These are phyloP conservation scores for Multifurca ochricompacta DNA, from an alignment of 768 basidiomycete species.

Conservation along the genomic window DNA sequence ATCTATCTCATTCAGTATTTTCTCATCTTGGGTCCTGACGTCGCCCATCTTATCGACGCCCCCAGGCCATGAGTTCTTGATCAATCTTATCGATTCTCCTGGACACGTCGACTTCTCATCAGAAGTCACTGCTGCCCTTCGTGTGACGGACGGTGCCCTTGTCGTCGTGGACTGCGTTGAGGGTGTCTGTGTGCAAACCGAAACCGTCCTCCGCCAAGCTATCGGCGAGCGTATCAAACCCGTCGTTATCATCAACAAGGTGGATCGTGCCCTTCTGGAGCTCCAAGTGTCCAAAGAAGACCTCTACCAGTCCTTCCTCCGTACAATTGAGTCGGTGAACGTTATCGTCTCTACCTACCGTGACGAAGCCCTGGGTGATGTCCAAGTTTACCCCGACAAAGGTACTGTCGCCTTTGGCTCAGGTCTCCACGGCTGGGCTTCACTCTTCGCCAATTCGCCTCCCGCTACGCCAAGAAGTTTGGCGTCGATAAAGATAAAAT, in stretches of 20 bases:
- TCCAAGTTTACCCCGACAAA: conserved; percentile 97
- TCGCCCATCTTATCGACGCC: conserved; percentile 3
- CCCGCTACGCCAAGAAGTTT: conserved; percentile 94
- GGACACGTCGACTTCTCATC: conserved; percentile 99
- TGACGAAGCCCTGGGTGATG: conserved; percentile 89
- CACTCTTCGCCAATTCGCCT: conserved; percentile 95
- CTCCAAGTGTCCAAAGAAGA: conserved; percentile 96
- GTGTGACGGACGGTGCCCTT: conserved; percentile 98
- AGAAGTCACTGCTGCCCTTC: conserved; percentile 98
- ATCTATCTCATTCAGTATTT: conserved; percentile 9
- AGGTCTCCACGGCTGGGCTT: conserved; percentile 99
- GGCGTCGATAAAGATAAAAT: conserved; percentile 99
- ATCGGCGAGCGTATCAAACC: conserved; percentile 98
- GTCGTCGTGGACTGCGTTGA: conserved; percentile 99
- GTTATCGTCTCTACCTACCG: conserved; percentile 98
- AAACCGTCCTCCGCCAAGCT: conserved; percentile 97
- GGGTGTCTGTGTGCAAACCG: conserved; percentile 99
- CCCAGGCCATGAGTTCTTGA: conserved; percentile 90
- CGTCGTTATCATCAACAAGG: conserved; percentile 99
- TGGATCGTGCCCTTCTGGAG: conserved; percentile 98
- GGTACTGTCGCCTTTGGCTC: conserved; percentile 99
- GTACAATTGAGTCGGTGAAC: conserved; percentile 96
- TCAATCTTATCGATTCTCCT: conserved; percentile 99
- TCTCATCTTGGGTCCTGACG: conserved; percentile 10
- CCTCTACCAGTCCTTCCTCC: conserved; percentile 94